These are phyloP conservation scores for Ogataea paraovalis DNA, from an alignment of 805 yeast genomes.

Conservation along the genomic window DNA sequence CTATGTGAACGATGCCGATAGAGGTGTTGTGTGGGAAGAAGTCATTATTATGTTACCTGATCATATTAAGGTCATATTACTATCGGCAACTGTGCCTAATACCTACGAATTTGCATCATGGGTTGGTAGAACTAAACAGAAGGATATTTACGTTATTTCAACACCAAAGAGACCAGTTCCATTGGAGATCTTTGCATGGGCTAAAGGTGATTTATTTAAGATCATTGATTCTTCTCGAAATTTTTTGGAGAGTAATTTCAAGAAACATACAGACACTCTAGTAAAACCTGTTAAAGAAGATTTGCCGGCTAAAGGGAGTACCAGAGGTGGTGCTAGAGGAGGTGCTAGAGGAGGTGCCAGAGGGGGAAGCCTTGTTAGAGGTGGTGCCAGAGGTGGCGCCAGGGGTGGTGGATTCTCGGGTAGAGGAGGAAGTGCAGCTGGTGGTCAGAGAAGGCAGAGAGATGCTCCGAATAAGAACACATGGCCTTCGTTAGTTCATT, in stretches of 20 bases:
- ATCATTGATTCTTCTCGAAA: constrained; percentile 70
- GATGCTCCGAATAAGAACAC: constrained; percentile 77
- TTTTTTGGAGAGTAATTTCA: constrained; percentile 64
- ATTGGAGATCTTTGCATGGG: constrained; percentile 80
- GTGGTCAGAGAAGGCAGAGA: constrained; percentile 37
- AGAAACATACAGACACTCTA: constrained; percentile 50
- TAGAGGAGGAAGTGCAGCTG: constrained; percentile 27
- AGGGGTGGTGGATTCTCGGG: constrained; percentile 26
- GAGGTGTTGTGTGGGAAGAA: constrained; percentile 99
- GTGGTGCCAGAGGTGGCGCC: constrained; percentile 26
- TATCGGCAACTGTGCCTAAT: constrained; percentile 98
- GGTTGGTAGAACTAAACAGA: constrained; percentile 96
- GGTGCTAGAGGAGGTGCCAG: constrained; percentile 35
- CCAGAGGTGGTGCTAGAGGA: constrained; percentile 8
- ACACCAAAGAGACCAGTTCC: constrained; percentile 98
- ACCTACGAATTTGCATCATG: constrained; percentile 96
- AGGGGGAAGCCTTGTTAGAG: constrained; percentile 32
- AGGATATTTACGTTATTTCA: constrained; percentile 92
- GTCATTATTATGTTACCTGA: constrained; percentile 94
- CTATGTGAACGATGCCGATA: constrained; percentile 94
- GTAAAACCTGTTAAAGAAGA: constrained; percentile 31
- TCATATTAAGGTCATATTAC: constrained; percentile 87
- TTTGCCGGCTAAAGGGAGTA: constrained; percentile 23
- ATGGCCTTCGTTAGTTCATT: constrained; percentile 71
- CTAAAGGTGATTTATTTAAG: constrained; percentile 67